These are phyloP conservation scores for Microsporum ferrugineum DNA, from an alignment of 2,329 filamentous ascomycete species.

Conservation along the genomic window DNA sequence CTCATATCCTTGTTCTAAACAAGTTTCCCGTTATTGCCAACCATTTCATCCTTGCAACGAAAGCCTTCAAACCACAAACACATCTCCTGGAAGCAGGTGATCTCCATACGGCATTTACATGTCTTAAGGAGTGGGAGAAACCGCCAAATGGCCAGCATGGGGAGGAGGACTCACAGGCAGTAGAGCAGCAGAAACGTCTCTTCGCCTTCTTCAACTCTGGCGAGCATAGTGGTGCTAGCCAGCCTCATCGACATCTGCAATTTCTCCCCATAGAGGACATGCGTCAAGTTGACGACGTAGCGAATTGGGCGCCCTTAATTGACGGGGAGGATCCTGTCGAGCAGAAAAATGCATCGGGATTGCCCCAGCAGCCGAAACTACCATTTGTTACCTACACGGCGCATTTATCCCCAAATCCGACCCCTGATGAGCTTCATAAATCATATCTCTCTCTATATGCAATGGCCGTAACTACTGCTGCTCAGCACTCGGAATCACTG, in stretches of 20 bases:
- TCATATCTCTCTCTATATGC: constrained; percentile 36
- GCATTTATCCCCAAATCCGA: constrained; percentile 31
- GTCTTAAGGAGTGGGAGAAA: constrained; percentile 31
- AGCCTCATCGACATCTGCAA: constrained; percentile 38
- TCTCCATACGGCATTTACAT: constrained; percentile 31
- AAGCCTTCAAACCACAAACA: constrained; percentile 32
- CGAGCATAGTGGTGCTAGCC: constrained; percentile 38
- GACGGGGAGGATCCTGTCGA: constrained; percentile 20
- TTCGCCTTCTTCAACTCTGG: constrained; percentile 43
- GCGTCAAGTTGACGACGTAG: constrained; percentile 12
- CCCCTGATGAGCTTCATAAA: constrained; percentile 25
- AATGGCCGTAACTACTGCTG: constrained; percentile 8
- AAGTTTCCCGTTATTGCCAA: constrained; percentile 40
- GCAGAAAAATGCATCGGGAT: constrained; percentile 1
- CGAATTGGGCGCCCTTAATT: constrained; percentile 41
- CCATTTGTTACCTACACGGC: constrained; percentile 42
- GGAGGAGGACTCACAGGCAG: background rate
- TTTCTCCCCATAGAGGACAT: constrained; percentile 39
- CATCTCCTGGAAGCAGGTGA: constrained; percentile 35
- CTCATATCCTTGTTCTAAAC: constrained; percentile 36
- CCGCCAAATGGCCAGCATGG: background rate
- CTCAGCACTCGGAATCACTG: background rate
- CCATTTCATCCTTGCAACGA: constrained; percentile 41
- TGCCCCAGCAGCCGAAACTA: constrained; percentile 24
- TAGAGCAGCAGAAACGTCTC: constrained; percentile 19